Evolutionary conservation across 257 asterid genomes (phyloP), one percentile per base, ranked within the genome.

Genomic region (Ballota nigra): DNA sequence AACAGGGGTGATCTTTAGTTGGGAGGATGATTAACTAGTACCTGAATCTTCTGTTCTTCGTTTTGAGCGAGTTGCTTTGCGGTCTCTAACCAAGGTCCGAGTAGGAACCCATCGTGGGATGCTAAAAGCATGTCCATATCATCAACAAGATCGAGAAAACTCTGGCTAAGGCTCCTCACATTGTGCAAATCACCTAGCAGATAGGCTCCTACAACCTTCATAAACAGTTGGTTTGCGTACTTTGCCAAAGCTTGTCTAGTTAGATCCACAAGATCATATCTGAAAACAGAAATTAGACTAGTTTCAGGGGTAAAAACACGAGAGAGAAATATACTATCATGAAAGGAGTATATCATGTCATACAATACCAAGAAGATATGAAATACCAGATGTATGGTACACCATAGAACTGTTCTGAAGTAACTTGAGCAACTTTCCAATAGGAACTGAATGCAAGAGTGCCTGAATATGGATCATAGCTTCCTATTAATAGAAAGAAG

Each of bases 351-450:
- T 52, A 53, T 8, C 20, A 60, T n/a, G n/a, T 20, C 63, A 74
- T 33, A 22, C 34, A 61, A 38, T 63, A 71, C 9, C 58, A 56
- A 36, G 43, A 70, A 19, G 52, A 68, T 15, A 23, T 67, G 74
- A 71, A 75, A 74, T 83, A 76, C 97, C 96, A 91, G 75, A 88
- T 87, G 78, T 87, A 91, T 58, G 96, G 97, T 71, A 83, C 68
- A 33, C 96, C 97, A 23, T 91, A 91, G 78, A 88, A 88, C 82
- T 91, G 96, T 72, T 87, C 81, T 51, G 97, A 87, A 63, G 92
- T 80, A 78, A 85, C 76, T n/a, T n/a, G n/a, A n/a, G n/a, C 38
- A 33, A 33, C 38, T 4, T n/a, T n/a, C n/a, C n/a, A 33, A 33
- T 1, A 33, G 38, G 9, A 5, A 4, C 38, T 33, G 38, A 6